Evolutionary conservation across 768 basidiomycete species (phyloP).

Genomic region (Coprinellus micaceus): DNA sequence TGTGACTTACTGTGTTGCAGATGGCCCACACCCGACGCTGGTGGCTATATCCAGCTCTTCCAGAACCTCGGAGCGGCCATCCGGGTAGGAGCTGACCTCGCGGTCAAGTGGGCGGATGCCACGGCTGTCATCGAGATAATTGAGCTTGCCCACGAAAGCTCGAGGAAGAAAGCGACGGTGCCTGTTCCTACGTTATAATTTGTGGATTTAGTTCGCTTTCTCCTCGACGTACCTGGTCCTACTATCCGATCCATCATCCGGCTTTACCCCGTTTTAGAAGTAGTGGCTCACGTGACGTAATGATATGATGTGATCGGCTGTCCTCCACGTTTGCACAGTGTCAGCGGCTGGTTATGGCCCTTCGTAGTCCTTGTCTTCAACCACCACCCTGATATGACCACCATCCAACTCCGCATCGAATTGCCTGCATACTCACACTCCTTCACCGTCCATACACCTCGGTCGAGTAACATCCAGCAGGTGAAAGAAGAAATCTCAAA

Average conservation of each 20-base stretch:
- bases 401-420: constrained; percentile 60
- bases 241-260: too few species aligned
- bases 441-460: constrained; percentile 51
- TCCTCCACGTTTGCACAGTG: constrained; percentile 23
- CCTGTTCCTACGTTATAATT: constrained; percentile 21
- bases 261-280: background rate
- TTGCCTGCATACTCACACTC: constrained; percentile 72
- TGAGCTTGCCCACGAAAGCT: constrained; percentile 67
- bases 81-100: constrained; percentile 46
- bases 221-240: too few species aligned
- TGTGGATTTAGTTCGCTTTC: too few species aligned
- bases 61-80: constrained; percentile 64
- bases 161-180: constrained; percentile 50
- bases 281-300: constrained; percentile 21
- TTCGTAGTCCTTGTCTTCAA: background rate
- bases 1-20: constrained; percentile 32
- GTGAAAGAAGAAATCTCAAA: constrained; percentile 64
- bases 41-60: constrained; percentile 60
- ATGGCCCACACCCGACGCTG: constrained; percentile 60
- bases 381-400: constrained; percentile 28
- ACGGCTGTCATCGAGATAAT: constrained; percentile 71
- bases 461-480: constrained; percentile 49
- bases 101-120: constrained; percentile 73
- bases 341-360: constrained; percentile 1
- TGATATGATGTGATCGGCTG: constrained; percentile 18